These are phyloP conservation scores for Xylariaceae sp. DNA, from an alignment of 2,329 filamentous ascomycete species.

Conservation along the genomic window DNA sequence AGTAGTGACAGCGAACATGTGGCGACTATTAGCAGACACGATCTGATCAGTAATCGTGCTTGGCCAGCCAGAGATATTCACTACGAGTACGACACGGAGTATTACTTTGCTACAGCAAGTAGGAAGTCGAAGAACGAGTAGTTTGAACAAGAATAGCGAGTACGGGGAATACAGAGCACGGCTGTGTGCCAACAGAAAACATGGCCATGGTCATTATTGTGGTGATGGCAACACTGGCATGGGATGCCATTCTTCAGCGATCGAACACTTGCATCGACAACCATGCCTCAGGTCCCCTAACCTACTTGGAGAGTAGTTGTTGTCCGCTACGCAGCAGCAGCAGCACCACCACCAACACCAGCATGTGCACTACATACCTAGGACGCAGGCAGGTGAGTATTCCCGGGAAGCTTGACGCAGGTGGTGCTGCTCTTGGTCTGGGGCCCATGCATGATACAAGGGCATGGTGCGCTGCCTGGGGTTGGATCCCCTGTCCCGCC, in stretches of 20 bases:
- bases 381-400: slow-evolving; percentile 1
- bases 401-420: slow-evolving; percentile 24
- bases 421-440: slow-evolving; percentile 22
- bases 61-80: background rate
- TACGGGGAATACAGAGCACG: background rate
- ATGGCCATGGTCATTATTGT: slow-evolving; percentile 1
- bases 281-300: slow-evolving; percentile 2
- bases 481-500: slow-evolving; percentile 22
- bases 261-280: slow-evolving; percentile 1
- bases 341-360: too few relatives aligned
- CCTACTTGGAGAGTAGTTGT: background rate
- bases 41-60: slow-evolving; percentile 7
- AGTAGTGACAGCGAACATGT: background rate
- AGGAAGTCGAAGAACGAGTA: too few relatives aligned
- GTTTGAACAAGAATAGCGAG: too few relatives aligned
- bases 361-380: background rate
- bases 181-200: background rate
- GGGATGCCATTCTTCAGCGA: slow-evolving; percentile 6
- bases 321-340: slow-evolving; percentile 12
- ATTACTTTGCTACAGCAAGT: too few relatives aligned
- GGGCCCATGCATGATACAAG: slow-evolving; percentile 27
- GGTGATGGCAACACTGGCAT: slow-evolving; percentile 3
- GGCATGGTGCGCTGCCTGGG: slow-evolving; percentile 24
- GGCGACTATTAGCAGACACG: slow-evolving; percentile 2
- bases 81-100: background rate